Evolutionary conservation across 768 basidiomycete species (phyloP).

Genomic region (Hericium erinaceus): DNA sequence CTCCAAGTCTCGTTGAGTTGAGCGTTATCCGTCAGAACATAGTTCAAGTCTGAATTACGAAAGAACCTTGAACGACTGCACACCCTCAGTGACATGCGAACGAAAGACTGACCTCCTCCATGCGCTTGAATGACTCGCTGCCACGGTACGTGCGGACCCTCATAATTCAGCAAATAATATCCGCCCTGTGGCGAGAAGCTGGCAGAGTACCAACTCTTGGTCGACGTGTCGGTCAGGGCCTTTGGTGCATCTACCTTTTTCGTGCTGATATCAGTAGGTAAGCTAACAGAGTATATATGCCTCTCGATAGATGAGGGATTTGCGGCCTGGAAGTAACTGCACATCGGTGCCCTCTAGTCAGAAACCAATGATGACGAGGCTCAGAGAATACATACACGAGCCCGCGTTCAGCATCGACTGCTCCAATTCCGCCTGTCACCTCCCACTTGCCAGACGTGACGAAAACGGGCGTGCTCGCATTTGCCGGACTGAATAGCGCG

Average conservation of each 20-base stretch:
- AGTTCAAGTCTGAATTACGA: constrained; percentile 42
- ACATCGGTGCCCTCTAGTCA: neutral
- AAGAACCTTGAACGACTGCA: neutral
- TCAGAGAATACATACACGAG: constrained; percentile 50
- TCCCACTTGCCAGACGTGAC: constrained; percentile 89
- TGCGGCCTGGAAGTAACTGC: constrained; percentile 83
- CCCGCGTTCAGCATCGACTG: constrained; percentile 57
- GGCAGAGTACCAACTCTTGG: constrained; percentile 51
- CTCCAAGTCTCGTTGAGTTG: constrained; percentile 51
- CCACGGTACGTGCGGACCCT: constrained; percentile 80
- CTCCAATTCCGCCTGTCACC: constrained; percentile 65
- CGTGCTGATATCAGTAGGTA: constrained; percentile 43
- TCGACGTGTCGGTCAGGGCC: constrained; percentile 41
- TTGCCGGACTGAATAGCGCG: constrained; percentile 79
- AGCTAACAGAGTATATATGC: constrained; percentile 69
- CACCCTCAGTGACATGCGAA: neutral
- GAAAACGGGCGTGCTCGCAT: constrained; percentile 61
- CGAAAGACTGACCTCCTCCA: constrained; percentile 33
- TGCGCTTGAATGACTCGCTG: constrained; percentile 64
- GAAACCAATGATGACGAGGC: constrained; percentile 5
- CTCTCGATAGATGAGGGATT: constrained; percentile 75
- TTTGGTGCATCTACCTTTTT: constrained; percentile 28
- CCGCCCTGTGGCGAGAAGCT: constrained; percentile 81
- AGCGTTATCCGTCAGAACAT: constrained; percentile 64
- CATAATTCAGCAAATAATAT: constrained; percentile 74